Base-by-base conservation (phyloP, 108 stramenopile species). In the Pseudonitzschia pungens region DNA sequence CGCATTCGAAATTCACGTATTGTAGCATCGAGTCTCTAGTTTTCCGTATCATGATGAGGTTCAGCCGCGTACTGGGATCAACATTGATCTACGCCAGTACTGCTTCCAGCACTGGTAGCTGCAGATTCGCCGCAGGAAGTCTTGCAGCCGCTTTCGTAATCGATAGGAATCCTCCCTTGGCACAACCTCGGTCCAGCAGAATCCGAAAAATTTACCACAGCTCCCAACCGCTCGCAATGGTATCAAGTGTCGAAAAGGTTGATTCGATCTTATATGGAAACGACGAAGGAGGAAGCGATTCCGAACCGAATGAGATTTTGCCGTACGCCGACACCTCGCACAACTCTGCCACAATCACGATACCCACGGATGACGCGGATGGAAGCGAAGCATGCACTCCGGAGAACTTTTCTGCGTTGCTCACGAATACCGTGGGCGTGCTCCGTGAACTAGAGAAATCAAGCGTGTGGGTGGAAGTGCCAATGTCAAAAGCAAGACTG, bases 401-500 rank as follows among this genome's bases (percentile, higher is more conserved):
- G 50, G 53, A 45, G 29, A 65, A 55, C 42, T 89, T 92, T 58
- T 81, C 32, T 44, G 27, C 68, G 21, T 71, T 76, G 15, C 71
- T 92, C 18, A 70, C 79, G 67, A 73, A 77, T 22, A 89, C 91
- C 10, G 62, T 86, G 22, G 28, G 54, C 24, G 71, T 79, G 0
- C 72, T 81, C 0, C 32, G 70, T 28, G 63, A 76, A 56, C 43
- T 85, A 5, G 57, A 83, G 7, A 92, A 89, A 71, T 74, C 80
- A 8, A 87, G 88, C 27, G 20, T 92, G 12, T 92, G 91, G 91
- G 81, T 89, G 41, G 76, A 87, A 24, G 69, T 92, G 9, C 88
- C 85, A 56, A 89, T 92, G 74, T 73, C 87, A 4, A 74, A 80
- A 21, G 83, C 85, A 2, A 28, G 74, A 45, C 57, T 87, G 8